Conservation (phyloP, 2,329 filamentous ascomycete genomes). For the Beauveria varroae region DNA sequence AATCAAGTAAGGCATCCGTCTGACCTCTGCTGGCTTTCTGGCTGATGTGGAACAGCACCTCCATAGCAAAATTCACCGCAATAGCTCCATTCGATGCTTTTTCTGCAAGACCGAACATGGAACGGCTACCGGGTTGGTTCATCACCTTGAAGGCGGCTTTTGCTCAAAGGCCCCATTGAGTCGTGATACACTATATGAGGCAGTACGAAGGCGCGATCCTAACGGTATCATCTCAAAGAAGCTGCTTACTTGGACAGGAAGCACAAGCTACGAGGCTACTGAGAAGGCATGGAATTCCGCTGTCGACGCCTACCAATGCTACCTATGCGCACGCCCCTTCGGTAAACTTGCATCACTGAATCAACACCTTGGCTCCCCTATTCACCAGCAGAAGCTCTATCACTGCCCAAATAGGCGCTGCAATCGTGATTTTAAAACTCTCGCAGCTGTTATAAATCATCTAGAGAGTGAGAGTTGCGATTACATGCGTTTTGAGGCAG, state of each 20-base stretch:
- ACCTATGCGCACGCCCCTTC: constrained; percentile 42
- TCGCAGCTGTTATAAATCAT: constrained; percentile 34
- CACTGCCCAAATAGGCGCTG: constrained; percentile 32
- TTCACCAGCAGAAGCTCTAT: constrained; percentile 28
- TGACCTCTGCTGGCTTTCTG: neutral
- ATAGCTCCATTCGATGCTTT: neutral
- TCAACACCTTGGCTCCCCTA: constrained; percentile 45
- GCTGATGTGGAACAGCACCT: neutral
- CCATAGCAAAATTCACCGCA: neutral
- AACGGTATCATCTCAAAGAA: constrained; percentile 42
- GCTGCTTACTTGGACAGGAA: constrained; percentile 30
- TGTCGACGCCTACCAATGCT: constrained; percentile 21
- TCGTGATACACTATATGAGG: constrained; percentile 38
- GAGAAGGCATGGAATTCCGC: constrained; percentile 32
- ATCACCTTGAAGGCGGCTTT: constrained; percentile 49
- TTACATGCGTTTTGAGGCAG: constrained; percentile 17
- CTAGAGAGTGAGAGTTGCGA: constrained; percentile 36
- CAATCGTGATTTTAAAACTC: constrained; percentile 28
- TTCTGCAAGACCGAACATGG: neutral
- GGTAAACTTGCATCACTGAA: constrained; percentile 29
- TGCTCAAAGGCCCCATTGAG: constrained; percentile 42
- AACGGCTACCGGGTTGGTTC: neutral
- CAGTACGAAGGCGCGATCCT: constrained; percentile 39
- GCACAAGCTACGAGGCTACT: constrained; percentile 31
- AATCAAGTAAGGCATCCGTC: neutral